These are phyloP conservation scores for Themeda triandra DNA, from an alignment of 176 grass and related monocot genomes.

Conservation along the genomic window DNA sequence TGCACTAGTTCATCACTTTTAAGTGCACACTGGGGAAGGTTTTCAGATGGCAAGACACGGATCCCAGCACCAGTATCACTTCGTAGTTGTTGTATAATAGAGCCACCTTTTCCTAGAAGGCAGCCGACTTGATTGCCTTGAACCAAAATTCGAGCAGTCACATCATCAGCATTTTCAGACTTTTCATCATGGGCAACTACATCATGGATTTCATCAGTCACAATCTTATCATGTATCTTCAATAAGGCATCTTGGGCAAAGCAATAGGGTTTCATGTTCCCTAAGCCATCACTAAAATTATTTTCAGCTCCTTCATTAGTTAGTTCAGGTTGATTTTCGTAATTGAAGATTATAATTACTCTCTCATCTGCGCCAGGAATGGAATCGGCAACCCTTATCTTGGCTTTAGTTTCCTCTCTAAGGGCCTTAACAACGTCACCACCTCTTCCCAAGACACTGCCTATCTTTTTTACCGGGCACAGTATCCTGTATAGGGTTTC, in stretches of 20 bases:
- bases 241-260: slow-evolving; percentile 83
- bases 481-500: slow-evolving; percentile 91
- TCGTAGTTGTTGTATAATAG: slow-evolving; percentile 89
- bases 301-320: slow-evolving; percentile 41
- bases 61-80: slow-evolving; percentile 75
- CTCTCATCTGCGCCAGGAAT: slow-evolving; percentile 94
- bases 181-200: slow-evolving; percentile 42
- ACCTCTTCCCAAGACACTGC: slow-evolving; percentile 81
- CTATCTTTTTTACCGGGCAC: slow-evolving; percentile 90
- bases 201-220: slow-evolving; percentile 70
- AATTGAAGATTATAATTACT: slow-evolving; percentile 78
- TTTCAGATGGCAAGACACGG: slow-evolving; percentile 69
- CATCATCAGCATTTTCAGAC: slow-evolving; percentile 44
- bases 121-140: slow-evolving; percentile 90
- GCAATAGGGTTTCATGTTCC: slow-evolving; percentile 57
- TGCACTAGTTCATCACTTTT: slow-evolving; percentile 88
- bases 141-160: slow-evolving; percentile 82
- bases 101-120: slow-evolving; percentile 92
- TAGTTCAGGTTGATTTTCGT: slow-evolving; percentile 47
- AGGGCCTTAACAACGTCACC: slow-evolving; percentile 87
- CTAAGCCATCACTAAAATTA: slow-evolving; percentile 28
- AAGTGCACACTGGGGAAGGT: slow-evolving; percentile 82
- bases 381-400: slow-evolving; percentile 94
- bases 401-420: slow-evolving; percentile 86
- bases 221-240: slow-evolving; percentile 96